Base-by-base conservation (phyloP, 2,329 filamentous ascomycete species). In the Pseudogymnoascus destructans region DNA sequence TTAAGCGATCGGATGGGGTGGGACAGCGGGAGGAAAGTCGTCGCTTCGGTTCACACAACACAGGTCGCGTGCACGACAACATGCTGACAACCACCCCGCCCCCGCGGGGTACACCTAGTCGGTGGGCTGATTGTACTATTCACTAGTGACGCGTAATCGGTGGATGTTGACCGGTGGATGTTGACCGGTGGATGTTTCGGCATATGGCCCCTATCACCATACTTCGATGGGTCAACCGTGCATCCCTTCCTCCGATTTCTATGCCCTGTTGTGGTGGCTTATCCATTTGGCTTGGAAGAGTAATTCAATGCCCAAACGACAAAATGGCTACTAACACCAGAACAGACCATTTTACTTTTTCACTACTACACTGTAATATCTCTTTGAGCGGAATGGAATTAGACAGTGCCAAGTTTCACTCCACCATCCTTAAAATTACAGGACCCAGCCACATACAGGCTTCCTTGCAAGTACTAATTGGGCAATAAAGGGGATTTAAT, bases 11-110 rank as follows among this genome's bases (percentile, higher is more conserved):
- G 46, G 46, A 52, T 30, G 11, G 46, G 19, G 11, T 17, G 46
- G 15, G 25, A 30, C n/a, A 17, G 15, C 46, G 15, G 19, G 25
- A n/a, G 46, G 25, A 9, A 32, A 52, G 25, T 15, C 25, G 19
- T 52, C 46, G 46, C 46, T 52, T 52, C 46, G 46, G 15, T 32
- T 17, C 46, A 52, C 46, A 17, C 46, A 52, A 52, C 25, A 19
- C 15, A 52, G 23, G 23, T 52, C 23, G n/a, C n/a, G 23, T 52
- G 23, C 5, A 27, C n/a, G 9, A 27, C 42, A 30, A 17, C 23
- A 30, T 17, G 42, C 23, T 52, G 42, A 52, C 42, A 27, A n/a
- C 5, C 3, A 23, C 9, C 46, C 40, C 25, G 11, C n/a, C 23
- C 25, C 15, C 23, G 10, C 25, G 25, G 46, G n/a, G 25, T 52